These are phyloP conservation scores for Fusarium concolor DNA, from an alignment of 2,329 filamentous ascomycete genomes.

Conservation along the genomic window DNA sequence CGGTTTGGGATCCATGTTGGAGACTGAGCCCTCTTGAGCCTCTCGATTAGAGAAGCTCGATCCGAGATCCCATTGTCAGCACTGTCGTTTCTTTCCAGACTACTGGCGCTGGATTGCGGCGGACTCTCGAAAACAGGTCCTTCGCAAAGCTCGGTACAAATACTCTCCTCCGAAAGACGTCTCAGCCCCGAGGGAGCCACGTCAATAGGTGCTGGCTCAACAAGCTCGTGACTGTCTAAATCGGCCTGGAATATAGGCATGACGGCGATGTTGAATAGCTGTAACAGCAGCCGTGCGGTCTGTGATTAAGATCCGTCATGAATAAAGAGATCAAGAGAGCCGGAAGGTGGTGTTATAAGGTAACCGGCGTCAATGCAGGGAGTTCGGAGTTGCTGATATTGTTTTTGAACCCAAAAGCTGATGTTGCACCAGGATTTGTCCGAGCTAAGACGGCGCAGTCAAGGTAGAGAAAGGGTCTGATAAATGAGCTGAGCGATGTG, in stretches of 20 bases:
- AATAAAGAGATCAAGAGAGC: constrained; percentile 21
- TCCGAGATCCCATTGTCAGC: constrained; percentile 61
- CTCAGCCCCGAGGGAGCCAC: constrained; percentile 38
- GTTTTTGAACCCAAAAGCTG: background rate
- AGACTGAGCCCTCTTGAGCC: constrained; percentile 82
- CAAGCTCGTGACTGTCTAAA: constrained; percentile 52
- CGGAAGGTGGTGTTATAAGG: constrained; percentile 5
- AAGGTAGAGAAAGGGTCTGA: constrained; percentile 8
- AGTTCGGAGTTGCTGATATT: constrained; percentile 13
- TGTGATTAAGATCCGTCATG: constrained; percentile 35
- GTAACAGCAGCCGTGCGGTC: constrained; percentile 51
- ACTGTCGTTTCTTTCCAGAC: constrained; percentile 37
- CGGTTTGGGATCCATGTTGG: constrained; percentile 78
- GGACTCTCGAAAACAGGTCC: constrained; percentile 63
- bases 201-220: constrained; percentile 40
- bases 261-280: constrained; percentile 38
- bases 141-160: constrained; percentile 71
- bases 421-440: background rate
- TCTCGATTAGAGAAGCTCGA: constrained; percentile 83
- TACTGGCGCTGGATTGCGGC: constrained; percentile 39
- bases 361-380: constrained; percentile 21
- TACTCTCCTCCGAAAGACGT: constrained; percentile 68
- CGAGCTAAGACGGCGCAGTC: background rate
- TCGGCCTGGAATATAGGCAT: constrained; percentile 72
- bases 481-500: constrained; percentile 34